Evolutionary conservation across 768 basidiomycete species (phyloP).

Genomic region (Psilocybe cyanescens): DNA sequence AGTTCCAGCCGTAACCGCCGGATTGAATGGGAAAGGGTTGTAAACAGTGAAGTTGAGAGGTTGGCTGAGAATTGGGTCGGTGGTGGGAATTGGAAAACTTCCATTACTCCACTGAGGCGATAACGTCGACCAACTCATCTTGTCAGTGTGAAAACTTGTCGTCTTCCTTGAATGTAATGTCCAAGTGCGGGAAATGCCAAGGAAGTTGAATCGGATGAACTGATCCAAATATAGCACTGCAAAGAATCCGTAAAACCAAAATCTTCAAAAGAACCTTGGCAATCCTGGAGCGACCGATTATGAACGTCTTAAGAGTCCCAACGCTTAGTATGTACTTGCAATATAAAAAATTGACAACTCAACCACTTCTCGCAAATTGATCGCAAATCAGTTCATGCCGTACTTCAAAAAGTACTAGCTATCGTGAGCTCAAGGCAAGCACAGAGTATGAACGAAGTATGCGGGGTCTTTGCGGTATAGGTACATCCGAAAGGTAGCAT

Average conservation of each 20-base stretch:
- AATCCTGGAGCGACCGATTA: neutral
- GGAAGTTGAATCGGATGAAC: neutral
- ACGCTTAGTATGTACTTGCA: too few species aligned
- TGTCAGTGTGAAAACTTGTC: neutral
- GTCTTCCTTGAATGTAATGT: neutral
- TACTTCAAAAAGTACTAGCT: too few species aligned
- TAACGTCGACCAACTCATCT: neutral
- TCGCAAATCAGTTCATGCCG: too few species aligned
- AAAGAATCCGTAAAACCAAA: neutral
- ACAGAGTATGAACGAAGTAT: too few species aligned
- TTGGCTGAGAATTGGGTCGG: neutral
- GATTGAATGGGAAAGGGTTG: neutral
- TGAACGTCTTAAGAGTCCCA: too few species aligned
- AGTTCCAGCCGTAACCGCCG: neutral
- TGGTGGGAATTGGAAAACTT: neutral
- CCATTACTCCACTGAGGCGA: slow-evolving; percentile 1
- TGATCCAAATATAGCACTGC: neutral
- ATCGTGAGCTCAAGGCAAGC: too few species aligned
- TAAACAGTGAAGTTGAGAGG: neutral
- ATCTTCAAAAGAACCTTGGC: neutral
- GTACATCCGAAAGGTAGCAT: too few species aligned
- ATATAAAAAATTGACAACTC: too few species aligned
- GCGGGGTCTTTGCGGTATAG: too few species aligned
- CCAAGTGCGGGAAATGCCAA: neutral
- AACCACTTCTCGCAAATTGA: too few species aligned